Percentiles rank a stretch among this genome's conserved stretches.
These are phyloP conservation scores for Aspergillus neoniger DNA, from an alignment of 2,329 filamentous ascomycete species.

Conservation along the genomic window DNA sequence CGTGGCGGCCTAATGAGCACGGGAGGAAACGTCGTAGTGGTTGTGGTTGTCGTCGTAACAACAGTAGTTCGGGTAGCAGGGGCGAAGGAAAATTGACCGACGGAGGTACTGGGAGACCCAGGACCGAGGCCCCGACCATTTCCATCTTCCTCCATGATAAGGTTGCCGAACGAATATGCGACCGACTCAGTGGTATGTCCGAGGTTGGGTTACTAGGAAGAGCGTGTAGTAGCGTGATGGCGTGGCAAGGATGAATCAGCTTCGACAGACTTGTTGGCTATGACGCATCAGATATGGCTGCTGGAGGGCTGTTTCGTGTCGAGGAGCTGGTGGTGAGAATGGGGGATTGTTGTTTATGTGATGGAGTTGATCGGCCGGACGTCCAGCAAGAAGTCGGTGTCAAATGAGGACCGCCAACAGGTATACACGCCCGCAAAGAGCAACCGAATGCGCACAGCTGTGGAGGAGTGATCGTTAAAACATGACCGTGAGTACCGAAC, in stretches of 20 bases:
- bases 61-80: slow-evolving; percentile 66
- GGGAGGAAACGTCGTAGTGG: slow-evolving; percentile 79
- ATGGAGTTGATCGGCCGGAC: slow-evolving; percentile 11
- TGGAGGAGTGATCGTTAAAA: slow-evolving; percentile 20
- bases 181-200: background rate
- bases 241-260: slow-evolving; percentile 14
- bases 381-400: slow-evolving; percentile 18
- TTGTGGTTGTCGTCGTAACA: slow-evolving; percentile 89
- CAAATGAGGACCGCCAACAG: slow-evolving; percentile 26
- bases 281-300: background rate
- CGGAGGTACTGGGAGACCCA: slow-evolving; percentile 40
- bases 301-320: background rate
- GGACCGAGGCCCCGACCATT: slow-evolving; percentile 22
- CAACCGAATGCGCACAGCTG: slow-evolving; percentile 26
- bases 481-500: slow-evolving; percentile 18
- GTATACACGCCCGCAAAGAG: slow-evolving; percentile 21
- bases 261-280: slow-evolving; percentile 12
- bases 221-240: slow-evolving; percentile 22
- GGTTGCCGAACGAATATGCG: slow-evolving; percentile 6
- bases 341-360: slow-evolving; percentile 11
- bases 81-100: slow-evolving; percentile 63
- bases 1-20: slow-evolving; percentile 74
- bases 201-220: slow-evolving; percentile 13
- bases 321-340: background rate
- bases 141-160: slow-evolving; percentile 34